Base-by-base conservation (phyloP, 805 yeast genomes). In the Lipomyces chichibuensis region DNA sequence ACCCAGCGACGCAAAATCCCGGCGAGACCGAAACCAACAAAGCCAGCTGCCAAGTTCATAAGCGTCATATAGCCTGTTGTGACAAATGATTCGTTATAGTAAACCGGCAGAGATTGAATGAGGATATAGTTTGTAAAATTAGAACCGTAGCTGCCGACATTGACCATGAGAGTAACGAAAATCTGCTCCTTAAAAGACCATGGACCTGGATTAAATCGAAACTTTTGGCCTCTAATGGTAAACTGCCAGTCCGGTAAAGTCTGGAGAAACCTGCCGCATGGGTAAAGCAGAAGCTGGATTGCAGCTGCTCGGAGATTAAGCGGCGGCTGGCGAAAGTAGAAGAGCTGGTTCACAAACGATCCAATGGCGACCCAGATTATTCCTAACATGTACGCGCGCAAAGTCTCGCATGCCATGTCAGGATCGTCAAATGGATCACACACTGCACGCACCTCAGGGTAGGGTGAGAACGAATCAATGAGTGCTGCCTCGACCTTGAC, bases 381-480 rank as follows among this genome's bases (percentile, higher is more conserved):
- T 0, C 86, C 86, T 29, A 87, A 76, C 2, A 81, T 76, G 85
- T 62, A 65, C 32, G 55, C 67, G 7, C 65, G 65, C 9, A 61
- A 27, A 7, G 67, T 65, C 62, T 65, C 67, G 25, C 57, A 58
- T 6, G 67, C 56, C 25, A 61, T 46, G 17, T 17, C 32, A 14
- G 62, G 83, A 65, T 85, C 87, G 72, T 85, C 88, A 56, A 72
- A 78, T 2, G 86, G 83, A 33, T 85, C 87, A 20, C 86, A 86
- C n/a, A 88, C 84, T 8, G 90, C 86, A 46, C 90, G 77, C 20
- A 87, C 88, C 72, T 87, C 91, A 0, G 89, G 88, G 67, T 86
- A 87, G 4, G 89, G 88, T 17, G 66, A 64, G 29, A 60, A 64
- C 9, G 20, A 59, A 17, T 60, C 25, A 17, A 64, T 29, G 51